Base-by-base conservation (phyloP, 2,329 filamentous ascomycete species). In the Bipolaris bicolor region DNA sequence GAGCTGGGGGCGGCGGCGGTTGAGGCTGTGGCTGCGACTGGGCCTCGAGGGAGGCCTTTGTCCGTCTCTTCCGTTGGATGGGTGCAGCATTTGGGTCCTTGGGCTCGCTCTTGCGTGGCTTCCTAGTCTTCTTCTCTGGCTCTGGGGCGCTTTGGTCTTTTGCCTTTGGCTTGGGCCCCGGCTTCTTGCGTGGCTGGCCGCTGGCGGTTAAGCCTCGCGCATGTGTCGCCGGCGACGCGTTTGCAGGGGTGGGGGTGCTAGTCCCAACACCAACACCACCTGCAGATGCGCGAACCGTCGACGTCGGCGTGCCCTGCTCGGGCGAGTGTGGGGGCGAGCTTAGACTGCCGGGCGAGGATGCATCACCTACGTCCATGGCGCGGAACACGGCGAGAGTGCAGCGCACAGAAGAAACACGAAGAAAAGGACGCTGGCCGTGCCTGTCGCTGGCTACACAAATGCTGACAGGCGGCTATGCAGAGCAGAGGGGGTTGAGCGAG, bases 31-130 rank as follows among this genome's bases (percentile, higher is more conserved):
- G 29, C 9, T 66, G 70, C 58, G 62, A 60, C 61, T 74, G 68
- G 59, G 76, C 68, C 49, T 72, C 70, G 22, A 72, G 57, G 29
- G 67, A 76, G 54, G 78, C 78, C 63, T 76, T 75, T 43, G 74
- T 76, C 69, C 79, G 73, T 66, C 80, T 79, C 76, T 81, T 86
- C 65, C 84, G 82, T 57, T 81, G 74, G 44, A 73, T 68, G 31
- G 77, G 73, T 3, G 75, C 70, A 34, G 71, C 68, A 69, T 65
- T 72, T 77, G 82, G 58, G 79, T 84, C 69, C 82, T 89, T 68
- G 47, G 78, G 75, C 53, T 79, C 77, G 16, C 78, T 72, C 66
- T 80, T 82, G 55, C 81, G 75, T 36, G 79, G 68, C 65, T 80
- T 81, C 62, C 78, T 77, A 3, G 76, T 70, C 59, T 79, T 79